A percentile compares a stretch with the other conserved stretches of the same genome.
Conservation (phyloP, 345 rosid genomes). For the Pugionium dolabratum region DNA sequence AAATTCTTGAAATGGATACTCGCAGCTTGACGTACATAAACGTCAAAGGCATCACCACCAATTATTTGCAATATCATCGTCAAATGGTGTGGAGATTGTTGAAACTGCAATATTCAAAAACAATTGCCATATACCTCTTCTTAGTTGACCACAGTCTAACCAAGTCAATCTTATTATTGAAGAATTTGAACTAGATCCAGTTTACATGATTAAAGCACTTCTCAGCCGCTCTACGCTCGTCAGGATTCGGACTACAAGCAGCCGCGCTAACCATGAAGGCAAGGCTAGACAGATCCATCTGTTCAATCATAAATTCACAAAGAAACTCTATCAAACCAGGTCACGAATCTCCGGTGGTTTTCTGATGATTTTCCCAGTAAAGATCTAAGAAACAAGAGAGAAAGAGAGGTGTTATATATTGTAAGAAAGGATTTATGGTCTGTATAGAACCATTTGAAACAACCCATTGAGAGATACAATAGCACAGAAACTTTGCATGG, state of each 20-base stretch:
- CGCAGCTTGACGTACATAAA: slow-evolving; percentile 88
- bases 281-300: slow-evolving; percentile 84
- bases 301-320: slow-evolving; percentile 10
- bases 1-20: slow-evolving; percentile 97
- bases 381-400: no score
- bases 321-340: not conserved
- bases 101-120: slow-evolving; percentile 51
- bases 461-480: no score
- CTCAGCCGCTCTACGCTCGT: slow-evolving; percentile 91
- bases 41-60: slow-evolving; percentile 67
- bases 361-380: no score
- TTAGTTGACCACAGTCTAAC: no score
- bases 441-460: no score
- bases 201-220: slow-evolving; percentile 82
- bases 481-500: no score
- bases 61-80: slow-evolving; percentile 84
- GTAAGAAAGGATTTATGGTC: no score
- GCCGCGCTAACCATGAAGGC: slow-evolving; percentile 69
- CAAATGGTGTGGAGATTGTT: slow-evolving; percentile 86
- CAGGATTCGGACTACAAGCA: slow-evolving; percentile 76
- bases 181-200: not conserved
- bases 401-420: no score
- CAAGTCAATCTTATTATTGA: no score
- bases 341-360: not conserved
- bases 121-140: no score